Conservation (phyloP, 305 asterid species). For the Fraxinus dipetala region DNA sequence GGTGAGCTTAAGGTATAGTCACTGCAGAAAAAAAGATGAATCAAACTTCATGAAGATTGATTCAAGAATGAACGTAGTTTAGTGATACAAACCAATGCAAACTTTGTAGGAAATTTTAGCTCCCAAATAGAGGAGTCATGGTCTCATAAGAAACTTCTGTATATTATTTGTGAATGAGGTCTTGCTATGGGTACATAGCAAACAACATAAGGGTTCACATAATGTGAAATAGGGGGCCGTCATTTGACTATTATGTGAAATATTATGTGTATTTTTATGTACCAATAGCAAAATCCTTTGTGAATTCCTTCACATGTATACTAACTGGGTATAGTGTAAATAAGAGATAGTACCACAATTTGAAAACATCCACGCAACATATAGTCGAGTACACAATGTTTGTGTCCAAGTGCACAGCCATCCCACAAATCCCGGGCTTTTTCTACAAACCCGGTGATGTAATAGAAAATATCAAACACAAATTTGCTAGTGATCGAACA, state of each 20-base stretch:
- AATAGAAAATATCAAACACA: background rate
- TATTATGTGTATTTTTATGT: too few relatives aligned
- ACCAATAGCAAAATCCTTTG: background rate
- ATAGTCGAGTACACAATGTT: background rate
- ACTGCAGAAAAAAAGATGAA: background rate
- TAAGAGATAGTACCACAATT: background rate
- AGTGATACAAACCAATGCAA: background rate
- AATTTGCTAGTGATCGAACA: background rate
- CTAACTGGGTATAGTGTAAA: background rate
- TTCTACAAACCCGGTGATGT: background rate
- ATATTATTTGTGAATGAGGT: background rate
- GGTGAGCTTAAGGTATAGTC: conserved; percentile 26
- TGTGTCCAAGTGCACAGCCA: background rate
- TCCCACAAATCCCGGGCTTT: background rate
- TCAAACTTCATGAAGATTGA: background rate
- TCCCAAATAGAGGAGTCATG: background rate
- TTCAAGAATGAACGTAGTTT: background rate
- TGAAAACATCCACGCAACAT: background rate
- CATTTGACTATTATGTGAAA: too few relatives aligned
- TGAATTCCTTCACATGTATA: background rate
- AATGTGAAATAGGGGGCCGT: too few relatives aligned
- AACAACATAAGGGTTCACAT: too few relatives aligned
- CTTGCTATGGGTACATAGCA: too few relatives aligned
- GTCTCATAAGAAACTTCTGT: background rate
- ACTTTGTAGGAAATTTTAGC: background rate